These are phyloP conservation scores for Candida peoriensis DNA, from an alignment of 805 yeast species.

Conservation along the genomic window DNA sequence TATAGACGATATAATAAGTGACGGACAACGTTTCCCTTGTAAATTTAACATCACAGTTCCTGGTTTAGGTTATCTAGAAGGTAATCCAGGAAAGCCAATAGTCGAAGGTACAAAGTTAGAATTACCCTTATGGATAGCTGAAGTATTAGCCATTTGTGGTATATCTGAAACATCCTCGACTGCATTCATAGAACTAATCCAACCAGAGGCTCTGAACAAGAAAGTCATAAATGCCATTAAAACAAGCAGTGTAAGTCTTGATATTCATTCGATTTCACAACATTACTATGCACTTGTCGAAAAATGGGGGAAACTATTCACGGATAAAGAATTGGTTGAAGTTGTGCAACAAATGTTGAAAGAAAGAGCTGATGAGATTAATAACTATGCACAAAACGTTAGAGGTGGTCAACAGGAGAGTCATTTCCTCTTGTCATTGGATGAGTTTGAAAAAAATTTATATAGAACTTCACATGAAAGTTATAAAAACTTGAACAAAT, in stretches of 20 bases:
- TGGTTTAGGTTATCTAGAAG: slow-evolving; percentile 83
- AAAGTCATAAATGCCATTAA: slow-evolving; percentile 79
- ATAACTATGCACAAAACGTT: slow-evolving; percentile 51
- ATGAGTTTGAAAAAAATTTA: slow-evolving; percentile 65
- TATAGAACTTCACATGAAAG: slow-evolving; percentile 51
- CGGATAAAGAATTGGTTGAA: slow-evolving; percentile 56
- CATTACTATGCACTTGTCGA: slow-evolving; percentile 67
- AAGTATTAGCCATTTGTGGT: slow-evolving; percentile 52
- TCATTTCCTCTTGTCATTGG: slow-evolving; percentile 60
- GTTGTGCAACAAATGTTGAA: slow-evolving; percentile 47
- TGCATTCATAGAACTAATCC: slow-evolving; percentile 60
- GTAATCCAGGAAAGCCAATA: slow-evolving; percentile 60
- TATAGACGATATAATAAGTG: slow-evolving; percentile 70
- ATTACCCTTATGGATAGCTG: slow-evolving; percentile 87
- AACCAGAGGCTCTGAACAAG: slow-evolving; percentile 63
- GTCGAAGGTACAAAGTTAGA: slow-evolving; percentile 60
- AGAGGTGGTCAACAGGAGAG: slow-evolving; percentile 39
- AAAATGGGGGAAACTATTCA: slow-evolving; percentile 73
- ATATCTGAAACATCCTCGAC: slow-evolving; percentile 4
- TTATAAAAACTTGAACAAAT: slow-evolving; percentile 36
- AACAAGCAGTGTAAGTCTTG: slow-evolving; percentile 62
- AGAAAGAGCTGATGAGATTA: slow-evolving; percentile 63
- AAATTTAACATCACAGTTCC: slow-evolving; percentile 74
- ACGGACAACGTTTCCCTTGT: slow-evolving; percentile 66
- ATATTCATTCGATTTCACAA: slow-evolving; percentile 58